Percentiles rank a stretch among this genome's conserved stretches.
Evolutionary conservation across 1,139 yeast species (phyloP).

Genomic region (Sugiyamaella castrensis): DNA sequence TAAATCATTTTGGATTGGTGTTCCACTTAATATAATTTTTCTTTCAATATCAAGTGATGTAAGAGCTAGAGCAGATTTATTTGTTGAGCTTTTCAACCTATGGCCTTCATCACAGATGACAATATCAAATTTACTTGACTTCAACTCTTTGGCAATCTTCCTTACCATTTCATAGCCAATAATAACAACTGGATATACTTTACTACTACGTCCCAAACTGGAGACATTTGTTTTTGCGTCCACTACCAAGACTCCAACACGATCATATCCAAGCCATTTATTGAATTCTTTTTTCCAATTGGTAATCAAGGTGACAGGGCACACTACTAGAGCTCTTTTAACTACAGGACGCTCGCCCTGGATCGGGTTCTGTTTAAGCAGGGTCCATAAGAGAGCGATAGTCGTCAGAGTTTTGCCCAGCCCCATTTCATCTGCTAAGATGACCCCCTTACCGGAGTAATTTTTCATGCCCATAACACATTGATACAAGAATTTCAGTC

Average conservation of each 20-base stretch:
- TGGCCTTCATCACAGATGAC: conserved; percentile 96
- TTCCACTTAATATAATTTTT: conserved; percentile 75
- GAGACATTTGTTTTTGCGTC: conserved; percentile 50
- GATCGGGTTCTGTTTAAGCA: conserved; percentile 69
- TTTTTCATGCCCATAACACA: conserved; percentile 69
- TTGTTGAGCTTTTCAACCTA: conserved; percentile 59
- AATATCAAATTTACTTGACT: conserved; percentile 56
- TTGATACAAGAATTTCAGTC: conserved; percentile 74
- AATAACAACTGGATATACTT: conserved; percentile 75
- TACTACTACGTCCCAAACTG: conserved; percentile 57
- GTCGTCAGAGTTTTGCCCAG: conserved; percentile 91
- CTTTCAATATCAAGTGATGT: conserved; percentile 53
- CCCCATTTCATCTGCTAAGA: conserved; percentile 97
- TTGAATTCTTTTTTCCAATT: conserved; percentile 89
- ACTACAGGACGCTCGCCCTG: conserved; percentile 43
- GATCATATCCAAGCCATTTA: conserved; percentile 79
- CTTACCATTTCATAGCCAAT: conserved; percentile 84
- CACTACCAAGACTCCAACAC: conserved; percentile 44
- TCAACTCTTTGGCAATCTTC: conserved; percentile 53
- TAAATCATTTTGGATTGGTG: conserved; percentile 93
- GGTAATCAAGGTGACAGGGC: conserved; percentile 85
- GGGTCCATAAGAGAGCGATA: conserved; percentile 78
- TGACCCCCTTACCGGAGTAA: conserved; percentile 64
- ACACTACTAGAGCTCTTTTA: conserved; percentile 68
- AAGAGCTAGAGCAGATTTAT: conserved; percentile 66